These are phyloP conservation scores for Tricholoma saponaceum DNA, from an alignment of 768 basidiomycete genomes.

Conservation along the genomic window DNA sequence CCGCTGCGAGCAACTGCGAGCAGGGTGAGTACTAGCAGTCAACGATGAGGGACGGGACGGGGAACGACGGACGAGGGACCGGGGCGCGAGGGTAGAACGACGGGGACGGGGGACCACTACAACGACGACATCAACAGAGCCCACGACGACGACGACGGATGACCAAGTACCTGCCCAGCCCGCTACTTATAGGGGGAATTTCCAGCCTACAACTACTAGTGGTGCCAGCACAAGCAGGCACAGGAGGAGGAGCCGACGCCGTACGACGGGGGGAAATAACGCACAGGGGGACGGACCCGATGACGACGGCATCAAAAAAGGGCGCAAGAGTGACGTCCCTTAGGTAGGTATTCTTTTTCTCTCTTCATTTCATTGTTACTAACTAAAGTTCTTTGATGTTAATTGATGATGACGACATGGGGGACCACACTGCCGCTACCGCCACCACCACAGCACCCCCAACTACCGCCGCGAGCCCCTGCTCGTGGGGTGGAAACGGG, in stretches of 20 bases:
- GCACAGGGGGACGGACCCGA: background rate
- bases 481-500: too few species aligned
- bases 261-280: background rate
- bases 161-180: too few species aligned
- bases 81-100: too few species aligned
- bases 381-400: conserved; percentile 4
- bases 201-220: too few species aligned
- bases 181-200: too few species aligned
- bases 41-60: background rate
- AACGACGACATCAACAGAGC: background rate
- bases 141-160: background rate
- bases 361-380: background rate
- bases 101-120: too few species aligned
- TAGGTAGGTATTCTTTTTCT: background rate
- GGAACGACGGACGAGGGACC: background rate
- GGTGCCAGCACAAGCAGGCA: background rate
- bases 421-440: too few species aligned
- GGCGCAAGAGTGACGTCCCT: background rate
- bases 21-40: background rate
- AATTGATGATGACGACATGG: too few species aligned
- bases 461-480: too few species aligned
- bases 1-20: too few species aligned
- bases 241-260: background rate
- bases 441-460: too few species aligned
- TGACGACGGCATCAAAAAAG: background rate